phyloP scores from a whole-genome alignment of 495 filamentous ascomycete genomes.

The Talaromyces wortmannii region DNA sequence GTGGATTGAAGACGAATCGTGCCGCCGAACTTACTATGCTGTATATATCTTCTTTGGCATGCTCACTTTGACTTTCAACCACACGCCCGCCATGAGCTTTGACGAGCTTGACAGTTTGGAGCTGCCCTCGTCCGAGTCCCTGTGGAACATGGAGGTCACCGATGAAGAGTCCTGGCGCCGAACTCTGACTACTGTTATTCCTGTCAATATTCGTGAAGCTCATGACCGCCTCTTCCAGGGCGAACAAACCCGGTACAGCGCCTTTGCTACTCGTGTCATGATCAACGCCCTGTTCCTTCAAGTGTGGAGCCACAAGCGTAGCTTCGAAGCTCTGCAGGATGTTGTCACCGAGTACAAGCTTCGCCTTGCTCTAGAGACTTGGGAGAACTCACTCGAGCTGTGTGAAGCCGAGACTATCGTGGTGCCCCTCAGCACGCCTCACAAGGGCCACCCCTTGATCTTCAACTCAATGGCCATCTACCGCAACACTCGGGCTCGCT shows the following conservation, averaged over 20 bases:
- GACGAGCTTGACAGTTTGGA: conserved; percentile 94
- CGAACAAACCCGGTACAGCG: conserved; percentile 86
- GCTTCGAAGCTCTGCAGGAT: conserved; percentile 89
- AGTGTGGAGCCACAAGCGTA: conserved; percentile 98
- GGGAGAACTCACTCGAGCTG: conserved; percentile 91
- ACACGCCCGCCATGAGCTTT: conserved; percentile 94
- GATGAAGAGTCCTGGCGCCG: conserved; percentile 84
- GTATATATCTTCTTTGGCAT: conserved; percentile 99
- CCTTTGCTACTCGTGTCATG: conserved; percentile 95
- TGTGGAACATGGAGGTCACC: conserved; percentile 81
- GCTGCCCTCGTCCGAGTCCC: conserved; percentile 85
- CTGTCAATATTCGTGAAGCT: conserved; percentile 83
- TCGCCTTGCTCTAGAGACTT: conserved; percentile 89
- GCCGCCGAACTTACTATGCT: conserved; percentile 95
- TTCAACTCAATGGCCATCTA: conserved; percentile 99
- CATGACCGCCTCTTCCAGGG: conserved; percentile 94
- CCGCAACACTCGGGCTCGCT: conserved; percentile 84
- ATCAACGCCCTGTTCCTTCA: conserved; percentile 98
- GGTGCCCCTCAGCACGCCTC: conserved; percentile 86
- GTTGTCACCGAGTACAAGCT: conserved; percentile 99
- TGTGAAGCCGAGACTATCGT: conserved; percentile 90
- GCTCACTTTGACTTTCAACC: conserved; percentile 93
- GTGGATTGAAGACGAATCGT: conserved; percentile 96
- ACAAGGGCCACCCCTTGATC: conserved; percentile 95
- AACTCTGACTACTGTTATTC: conserved; percentile 58